A percentile compares a stretch with the other conserved stretches of the same genome.
Conservation (phyloP, 2,329 filamentous ascomycete genomes). For the Aspergillus amoenus region DNA sequence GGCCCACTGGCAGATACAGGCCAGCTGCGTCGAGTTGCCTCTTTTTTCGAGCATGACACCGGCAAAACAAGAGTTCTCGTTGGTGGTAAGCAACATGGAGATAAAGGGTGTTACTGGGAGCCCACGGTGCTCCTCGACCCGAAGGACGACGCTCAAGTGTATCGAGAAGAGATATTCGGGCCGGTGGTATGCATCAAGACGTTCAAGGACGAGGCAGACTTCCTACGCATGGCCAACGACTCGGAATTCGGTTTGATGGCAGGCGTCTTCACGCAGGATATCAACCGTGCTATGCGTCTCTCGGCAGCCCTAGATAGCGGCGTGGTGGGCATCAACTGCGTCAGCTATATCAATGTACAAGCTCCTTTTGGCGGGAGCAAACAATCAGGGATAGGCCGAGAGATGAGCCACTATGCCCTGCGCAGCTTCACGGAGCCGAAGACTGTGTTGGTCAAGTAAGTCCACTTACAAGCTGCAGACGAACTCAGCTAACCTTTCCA, state of each 20-base stretch:
- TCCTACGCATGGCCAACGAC: constrained; percentile 10
- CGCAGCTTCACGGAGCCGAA: constrained; percentile 11
- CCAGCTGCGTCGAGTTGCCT: background rate
- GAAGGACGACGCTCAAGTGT: background rate
- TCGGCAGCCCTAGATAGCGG: constrained; percentile 8
- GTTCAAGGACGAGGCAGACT: constrained; percentile 14
- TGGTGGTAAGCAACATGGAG: background rate
- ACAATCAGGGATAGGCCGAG: constrained; percentile 8
- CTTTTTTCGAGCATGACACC: background rate
- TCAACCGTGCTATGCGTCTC: constrained; percentile 11
- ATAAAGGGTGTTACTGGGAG: constrained; percentile 5
- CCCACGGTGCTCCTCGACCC: background rate
- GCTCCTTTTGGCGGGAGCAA: constrained; percentile 13
- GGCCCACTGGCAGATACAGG: background rate
- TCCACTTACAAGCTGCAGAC: too few relatives aligned
- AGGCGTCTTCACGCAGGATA: constrained; percentile 14
- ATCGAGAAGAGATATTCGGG: constrained; percentile 6
- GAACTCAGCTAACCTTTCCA: too few relatives aligned
- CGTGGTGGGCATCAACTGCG: constrained; percentile 12
- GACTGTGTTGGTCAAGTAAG: background rate
- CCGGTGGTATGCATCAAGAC: constrained; percentile 8
- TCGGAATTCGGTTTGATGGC: constrained; percentile 15
- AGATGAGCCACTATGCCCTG: constrained; percentile 1
- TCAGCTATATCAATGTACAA: background rate
- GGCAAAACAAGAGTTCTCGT: background rate